Evolutionary conservation across 345 rosid genomes (phyloP).

Genomic region (Lagerstroemia speciosa): DNA sequence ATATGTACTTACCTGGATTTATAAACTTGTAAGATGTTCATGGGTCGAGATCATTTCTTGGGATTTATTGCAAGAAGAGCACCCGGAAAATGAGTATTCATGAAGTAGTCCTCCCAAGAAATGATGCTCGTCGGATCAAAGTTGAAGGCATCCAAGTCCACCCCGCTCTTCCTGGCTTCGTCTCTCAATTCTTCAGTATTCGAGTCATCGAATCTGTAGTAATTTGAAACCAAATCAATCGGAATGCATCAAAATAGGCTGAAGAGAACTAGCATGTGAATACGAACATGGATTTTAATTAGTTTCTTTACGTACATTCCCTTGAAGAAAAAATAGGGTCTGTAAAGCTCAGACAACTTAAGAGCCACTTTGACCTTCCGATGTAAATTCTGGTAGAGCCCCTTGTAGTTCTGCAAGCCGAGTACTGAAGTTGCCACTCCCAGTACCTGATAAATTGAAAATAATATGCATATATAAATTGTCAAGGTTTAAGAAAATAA

Average conservation of each 20-base stretch:
- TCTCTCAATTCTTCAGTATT: conserved; percentile 18
- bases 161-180: conserved; percentile 2
- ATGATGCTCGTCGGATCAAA: conserved; percentile 38
- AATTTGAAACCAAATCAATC: no score
- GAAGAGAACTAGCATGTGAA: no score
- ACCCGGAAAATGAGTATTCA: conserved; percentile 38
- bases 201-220: conserved; percentile 29
- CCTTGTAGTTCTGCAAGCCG: conserved; percentile 15
- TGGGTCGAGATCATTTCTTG: no score
- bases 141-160: conserved; percentile 18
- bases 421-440: conserved; percentile 16
- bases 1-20: no score
- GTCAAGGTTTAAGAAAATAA: no score
- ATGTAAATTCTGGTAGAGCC: conserved; percentile 13
- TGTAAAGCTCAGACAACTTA: conserved; percentile 26
- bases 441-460: conserved; percentile 15
- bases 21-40: no score
- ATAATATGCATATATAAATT: no score
- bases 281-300: no score
- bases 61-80: conserved; percentile 1
- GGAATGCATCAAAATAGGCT: no score
- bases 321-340: conserved; percentile 28
- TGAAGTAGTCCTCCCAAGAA: conserved; percentile 46
- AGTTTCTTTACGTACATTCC: conserved; percentile 21
- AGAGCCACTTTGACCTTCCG: conserved; percentile 22